phyloP scores from a whole-genome alignment of 164 flowering plant genomes.

The Paratinospora sagittata region DNA sequence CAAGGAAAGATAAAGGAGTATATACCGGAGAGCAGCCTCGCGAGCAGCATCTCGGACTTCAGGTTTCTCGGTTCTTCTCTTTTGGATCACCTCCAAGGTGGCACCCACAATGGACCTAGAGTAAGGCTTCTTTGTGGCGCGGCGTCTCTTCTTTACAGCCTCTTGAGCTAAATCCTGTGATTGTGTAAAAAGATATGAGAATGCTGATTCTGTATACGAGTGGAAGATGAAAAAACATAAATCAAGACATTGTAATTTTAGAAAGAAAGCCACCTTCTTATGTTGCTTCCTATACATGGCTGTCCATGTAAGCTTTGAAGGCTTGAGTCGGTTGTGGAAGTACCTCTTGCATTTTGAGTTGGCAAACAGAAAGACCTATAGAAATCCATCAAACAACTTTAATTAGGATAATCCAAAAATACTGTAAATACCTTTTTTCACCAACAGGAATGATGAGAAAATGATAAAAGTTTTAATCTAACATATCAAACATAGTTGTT shows the following conservation, averaged over 20 bases:
- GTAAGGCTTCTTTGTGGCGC: constrained; percentile 40
- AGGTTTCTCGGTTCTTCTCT: constrained; percentile 41
- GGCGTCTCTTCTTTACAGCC: constrained; percentile 42
- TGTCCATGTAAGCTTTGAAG: constrained; percentile 73
- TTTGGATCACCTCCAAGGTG: constrained; percentile 44
- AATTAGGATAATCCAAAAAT: background rate
- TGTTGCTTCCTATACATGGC: constrained; percentile 58
- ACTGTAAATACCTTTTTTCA: background rate
- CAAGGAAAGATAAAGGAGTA: background rate
- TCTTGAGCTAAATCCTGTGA: constrained; percentile 36
- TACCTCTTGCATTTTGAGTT: constrained; percentile 85
- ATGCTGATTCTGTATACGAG: background rate
- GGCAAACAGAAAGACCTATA: constrained; percentile 46
- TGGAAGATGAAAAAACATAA: no score
- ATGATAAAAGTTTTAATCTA: no score
- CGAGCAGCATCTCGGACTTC: constrained; percentile 48
- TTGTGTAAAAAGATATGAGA: background rate
- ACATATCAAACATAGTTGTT: no score
- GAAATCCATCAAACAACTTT: background rate
- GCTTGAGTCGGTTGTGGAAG: constrained; percentile 77
- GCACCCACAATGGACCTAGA: constrained; percentile 49
- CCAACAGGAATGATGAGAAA: background rate
- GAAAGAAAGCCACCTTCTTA: constrained; percentile 35
- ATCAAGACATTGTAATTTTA: background rate
- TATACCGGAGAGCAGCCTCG: constrained; percentile 43